A percentile compares a stretch with the other conserved stretches of the same genome.
Conservation (phyloP, 2,329 filamentous ascomycete species). For the Corinectria fuckeliana region DNA sequence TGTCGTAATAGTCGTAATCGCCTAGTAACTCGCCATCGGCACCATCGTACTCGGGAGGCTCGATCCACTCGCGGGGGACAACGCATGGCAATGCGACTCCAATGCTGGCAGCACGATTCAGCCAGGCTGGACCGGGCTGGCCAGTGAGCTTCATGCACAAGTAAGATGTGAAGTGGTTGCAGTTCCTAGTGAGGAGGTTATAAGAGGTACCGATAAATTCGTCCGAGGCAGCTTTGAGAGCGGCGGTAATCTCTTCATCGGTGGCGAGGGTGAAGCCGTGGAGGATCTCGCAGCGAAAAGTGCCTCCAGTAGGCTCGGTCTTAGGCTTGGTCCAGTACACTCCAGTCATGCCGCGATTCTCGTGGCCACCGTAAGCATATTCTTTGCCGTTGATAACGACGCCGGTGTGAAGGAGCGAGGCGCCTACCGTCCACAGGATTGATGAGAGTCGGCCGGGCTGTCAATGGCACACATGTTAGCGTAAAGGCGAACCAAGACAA, state of each 20-base stretch:
- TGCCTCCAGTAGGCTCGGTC: constrained; percentile 77
- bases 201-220: constrained; percentile 79
- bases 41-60: constrained; percentile 76
- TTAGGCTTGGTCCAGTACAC: constrained; percentile 83
- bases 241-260: constrained; percentile 71
- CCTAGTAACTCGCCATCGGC: constrained; percentile 74
- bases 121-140: constrained; percentile 72
- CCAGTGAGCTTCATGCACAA: constrained; percentile 77
- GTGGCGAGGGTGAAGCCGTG: constrained; percentile 79
- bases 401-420: constrained; percentile 80
- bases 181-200: constrained; percentile 83
- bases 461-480: constrained; percentile 23
- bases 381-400: constrained; percentile 81
- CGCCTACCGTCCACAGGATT: constrained; percentile 77
- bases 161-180: constrained; percentile 86
- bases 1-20: constrained; percentile 57
- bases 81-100: constrained; percentile 82
- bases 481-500: constrained; percentile 4
- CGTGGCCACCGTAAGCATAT: constrained; percentile 86
- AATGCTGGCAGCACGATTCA: constrained; percentile 85
- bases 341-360: constrained; percentile 72
- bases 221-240: constrained; percentile 72
- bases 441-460: constrained; percentile 78
- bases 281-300: constrained; percentile 75
- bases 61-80: constrained; percentile 82